Base-by-base conservation (phyloP, 2,329 filamentous ascomycete species). In the Pleomassaria siparia region DNA sequence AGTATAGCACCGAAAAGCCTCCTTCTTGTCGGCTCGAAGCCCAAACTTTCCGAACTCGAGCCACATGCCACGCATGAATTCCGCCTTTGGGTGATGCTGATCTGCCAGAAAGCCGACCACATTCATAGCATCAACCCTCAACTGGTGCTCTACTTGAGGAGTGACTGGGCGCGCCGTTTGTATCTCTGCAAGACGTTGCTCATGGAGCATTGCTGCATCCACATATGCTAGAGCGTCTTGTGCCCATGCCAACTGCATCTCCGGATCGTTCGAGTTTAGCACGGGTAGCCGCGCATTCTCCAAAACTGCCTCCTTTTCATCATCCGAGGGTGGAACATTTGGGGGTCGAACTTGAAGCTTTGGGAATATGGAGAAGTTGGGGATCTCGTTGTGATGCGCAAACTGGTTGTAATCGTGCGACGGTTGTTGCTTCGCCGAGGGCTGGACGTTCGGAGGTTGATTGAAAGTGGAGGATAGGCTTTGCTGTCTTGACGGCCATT, bases 1-100 rank as follows among this genome's bases (percentile, higher is more conserved):
- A 53, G 85, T 84, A 73, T 97, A 99, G 62, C 87, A 88, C 51
- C 85, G 75, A 68, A 95, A 97, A 7, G 94, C 92, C 73, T 96
- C 92, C 63, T 92, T 91, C 75, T 95, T 96, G 76, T 99, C 94
- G 50, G 91, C 80, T 22, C 91, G 84, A 70, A 87, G 85, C 30
- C 90, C 91, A 66, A 96, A 97, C 67, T 96, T 95, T 59, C 94
- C 94, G 78, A 97, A 99, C 69, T 99, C 94, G 42, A 95, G 79
- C 94, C 94, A 99, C 80, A 95, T 96, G 50, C 91, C 89, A 62
- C 85, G 85, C 76, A 97, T 89, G 69, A 97, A 99, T 57, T 95
- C 84, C 20, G 94, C 94, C 65, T 94, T 91, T 20, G 94, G 94
- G 61, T 99, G 94, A 54, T 87, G 84, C 70, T 99, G 94, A 43